A percentile compares a stretch with the other conserved stretches of the same genome.
Evolutionary conservation across 2,329 filamentous ascomycete species (phyloP).

Genomic region (Penicillium sp.): DNA sequence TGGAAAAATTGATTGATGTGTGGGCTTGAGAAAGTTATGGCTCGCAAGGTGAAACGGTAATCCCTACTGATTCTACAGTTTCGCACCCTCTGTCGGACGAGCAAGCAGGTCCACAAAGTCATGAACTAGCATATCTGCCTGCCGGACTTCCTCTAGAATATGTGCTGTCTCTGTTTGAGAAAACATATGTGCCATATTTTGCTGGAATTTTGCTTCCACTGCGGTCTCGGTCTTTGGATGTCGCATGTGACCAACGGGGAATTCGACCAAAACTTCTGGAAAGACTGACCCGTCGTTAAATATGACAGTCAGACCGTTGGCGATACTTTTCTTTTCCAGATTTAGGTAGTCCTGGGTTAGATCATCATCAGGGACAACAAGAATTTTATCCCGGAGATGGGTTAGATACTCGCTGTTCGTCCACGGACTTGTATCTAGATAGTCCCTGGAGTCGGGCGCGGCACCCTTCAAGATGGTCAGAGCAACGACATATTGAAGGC

Average conservation of each 20-base stretch:
- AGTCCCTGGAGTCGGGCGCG: conserved; percentile 26
- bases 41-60: neutral
- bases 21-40: neutral
- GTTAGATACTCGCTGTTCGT: conserved; percentile 18
- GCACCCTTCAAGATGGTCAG: conserved; percentile 32
- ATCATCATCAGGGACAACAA: conserved; percentile 23
- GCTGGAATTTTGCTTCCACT: conserved; percentile 16
- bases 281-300: conserved; percentile 24
- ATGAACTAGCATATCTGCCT: conserved; percentile 9
- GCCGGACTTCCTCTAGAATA: conserved; percentile 12
- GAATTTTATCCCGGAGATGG: conserved; percentile 26
- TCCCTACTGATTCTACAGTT: conserved; percentile 2
- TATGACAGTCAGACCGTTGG: conserved; percentile 26
- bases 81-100: conserved; percentile 1
- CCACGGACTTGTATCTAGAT: conserved; percentile 28
- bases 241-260: conserved; percentile 22
- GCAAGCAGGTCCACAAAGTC: conserved; percentile 20
- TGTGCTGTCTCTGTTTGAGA: conserved; percentile 9
- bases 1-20: conserved; percentile 46
- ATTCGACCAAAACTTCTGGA: conserved; percentile 37
- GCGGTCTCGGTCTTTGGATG: conserved; percentile 11
- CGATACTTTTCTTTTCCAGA: conserved; percentile 25
- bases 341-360: conserved; percentile 35
- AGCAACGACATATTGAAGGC: conserved; percentile 35
- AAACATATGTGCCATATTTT: conserved; percentile 21